Conservation (phyloP, 2,329 filamentous ascomycete species). For the Microascus cirrosus region DNA sequence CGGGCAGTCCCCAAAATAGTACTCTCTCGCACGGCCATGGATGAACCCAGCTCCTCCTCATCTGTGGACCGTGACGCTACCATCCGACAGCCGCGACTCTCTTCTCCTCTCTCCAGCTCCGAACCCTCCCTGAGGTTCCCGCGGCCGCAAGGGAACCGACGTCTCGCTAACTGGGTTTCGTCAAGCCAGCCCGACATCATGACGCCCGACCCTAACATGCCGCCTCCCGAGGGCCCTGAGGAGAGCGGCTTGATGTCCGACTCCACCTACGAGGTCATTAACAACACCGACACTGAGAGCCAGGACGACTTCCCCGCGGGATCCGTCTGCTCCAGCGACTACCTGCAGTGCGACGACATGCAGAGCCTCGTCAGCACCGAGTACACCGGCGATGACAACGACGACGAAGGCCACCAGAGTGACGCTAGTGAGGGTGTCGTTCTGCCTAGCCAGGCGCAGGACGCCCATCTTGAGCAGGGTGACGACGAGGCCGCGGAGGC, state of each 20-base stretch:
- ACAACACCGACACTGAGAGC: constrained; percentile 39
- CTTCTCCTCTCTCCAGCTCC: constrained; percentile 21
- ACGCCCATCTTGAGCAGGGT: constrained; percentile 2
- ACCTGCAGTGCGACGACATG: constrained; percentile 36
- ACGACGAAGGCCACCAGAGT: constrained; percentile 14
- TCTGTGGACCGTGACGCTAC: constrained; percentile 3
- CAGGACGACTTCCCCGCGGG: constrained; percentile 37
- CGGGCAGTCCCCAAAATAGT: too few species aligned
- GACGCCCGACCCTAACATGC: constrained; percentile 18
- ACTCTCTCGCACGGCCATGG: constrained; percentile 1
- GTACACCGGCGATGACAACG: constrained; percentile 32
- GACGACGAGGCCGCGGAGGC: constrained; percentile 8
- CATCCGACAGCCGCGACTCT: constrained; percentile 1
- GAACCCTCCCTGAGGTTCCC: constrained; percentile 45
- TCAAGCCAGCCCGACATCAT: constrained; percentile 47
- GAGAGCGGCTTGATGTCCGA: constrained; percentile 41
- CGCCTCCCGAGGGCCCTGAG: constrained; percentile 24
- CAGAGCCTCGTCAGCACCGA: constrained; percentile 40
- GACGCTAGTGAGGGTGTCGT: background rate
- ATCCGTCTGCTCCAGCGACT: constrained; percentile 39
- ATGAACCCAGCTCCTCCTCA: constrained; percentile 1
- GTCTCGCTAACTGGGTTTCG: constrained; percentile 49
- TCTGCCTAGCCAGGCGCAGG: constrained; percentile 1
- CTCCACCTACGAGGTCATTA: constrained; percentile 46
- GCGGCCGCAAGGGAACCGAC: constrained; percentile 39